phyloP scores from a whole-genome alignment of 225 moss, liverwort and hornwort species.

The Physcomitrium patens region DNA sequence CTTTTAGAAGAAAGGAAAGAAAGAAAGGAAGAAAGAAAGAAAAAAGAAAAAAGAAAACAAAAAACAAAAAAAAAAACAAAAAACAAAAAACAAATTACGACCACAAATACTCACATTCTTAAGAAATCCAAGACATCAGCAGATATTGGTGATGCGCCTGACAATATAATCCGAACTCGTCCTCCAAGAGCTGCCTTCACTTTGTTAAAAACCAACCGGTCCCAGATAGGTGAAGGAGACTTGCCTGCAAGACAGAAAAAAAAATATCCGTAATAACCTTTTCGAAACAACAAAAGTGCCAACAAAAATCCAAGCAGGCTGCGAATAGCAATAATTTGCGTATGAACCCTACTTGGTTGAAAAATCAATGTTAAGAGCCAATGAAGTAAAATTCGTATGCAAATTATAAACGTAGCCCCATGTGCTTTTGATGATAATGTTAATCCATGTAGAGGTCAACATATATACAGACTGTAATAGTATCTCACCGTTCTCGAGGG shows the following conservation, averaged over 20 bases:
- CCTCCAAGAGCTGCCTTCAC: constrained; percentile 85
- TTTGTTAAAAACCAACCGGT: constrained; percentile 93
- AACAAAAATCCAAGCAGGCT: constrained; percentile 14
- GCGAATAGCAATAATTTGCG: background rate
- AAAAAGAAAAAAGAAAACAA: too few relatives aligned
- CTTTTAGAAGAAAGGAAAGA: constrained; percentile 12
- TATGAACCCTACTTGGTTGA: too few relatives aligned
- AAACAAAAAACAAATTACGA: too few relatives aligned
- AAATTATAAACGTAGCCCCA: background rate
- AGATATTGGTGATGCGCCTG: constrained; percentile 95
- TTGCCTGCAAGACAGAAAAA: constrained; percentile 53
- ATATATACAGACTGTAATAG: constrained; percentile 11
- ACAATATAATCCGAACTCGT: constrained; percentile 76
- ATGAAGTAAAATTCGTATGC: background rate
- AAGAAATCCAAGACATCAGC: constrained; percentile 90
- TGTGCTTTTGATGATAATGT: background rate
- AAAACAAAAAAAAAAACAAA: too few relatives aligned
- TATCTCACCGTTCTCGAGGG: constrained; percentile 58
- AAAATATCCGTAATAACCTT: background rate
- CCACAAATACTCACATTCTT: constrained; percentile 57
- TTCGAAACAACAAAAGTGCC: background rate
- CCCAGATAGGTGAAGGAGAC: constrained; percentile 88
- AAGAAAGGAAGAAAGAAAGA: too few relatives aligned
- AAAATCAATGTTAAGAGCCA: too few relatives aligned
- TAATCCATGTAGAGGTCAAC: background rate